Percentiles rank a stretch among this genome's conserved stretches.
phyloP scores from a whole-genome alignment of 305 asterid genomes.

The Solanum chacoense region DNA sequence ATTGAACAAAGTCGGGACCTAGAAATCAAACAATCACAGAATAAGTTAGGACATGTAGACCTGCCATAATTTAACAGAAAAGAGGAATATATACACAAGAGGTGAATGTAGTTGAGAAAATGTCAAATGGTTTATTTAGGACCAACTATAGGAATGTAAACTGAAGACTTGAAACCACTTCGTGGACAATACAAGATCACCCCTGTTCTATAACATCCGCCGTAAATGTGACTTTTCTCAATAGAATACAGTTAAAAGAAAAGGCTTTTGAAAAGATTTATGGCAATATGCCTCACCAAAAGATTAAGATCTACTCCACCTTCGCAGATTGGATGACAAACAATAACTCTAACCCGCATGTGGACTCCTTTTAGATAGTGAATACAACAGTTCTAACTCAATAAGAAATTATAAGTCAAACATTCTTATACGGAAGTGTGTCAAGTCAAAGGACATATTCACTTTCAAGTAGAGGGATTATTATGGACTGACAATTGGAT shows the following conservation, averaged over 20 bases:
- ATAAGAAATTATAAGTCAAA: background rate
- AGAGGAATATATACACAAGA: background rate
- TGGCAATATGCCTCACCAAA: background rate
- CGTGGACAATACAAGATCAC: background rate
- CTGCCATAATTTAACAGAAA: background rate
- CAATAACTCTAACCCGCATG: background rate
- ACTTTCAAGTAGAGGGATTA: background rate
- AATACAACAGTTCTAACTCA: background rate
- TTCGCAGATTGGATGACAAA: background rate
- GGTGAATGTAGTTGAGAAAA: background rate
- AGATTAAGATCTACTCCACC: background rate
- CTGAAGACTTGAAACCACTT: background rate
- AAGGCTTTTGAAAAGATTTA: background rate
- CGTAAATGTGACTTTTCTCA: background rate
- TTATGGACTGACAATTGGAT: background rate
- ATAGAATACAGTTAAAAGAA: background rate
- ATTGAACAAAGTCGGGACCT: constrained; percentile 17
- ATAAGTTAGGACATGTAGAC: background rate
- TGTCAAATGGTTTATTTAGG: background rate
- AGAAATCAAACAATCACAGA: constrained; percentile 7
- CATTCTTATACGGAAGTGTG: background rate
- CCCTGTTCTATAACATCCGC: background rate
- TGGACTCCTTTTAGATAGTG: background rate
- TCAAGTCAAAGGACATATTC: background rate
- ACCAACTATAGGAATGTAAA: background rate